Base-by-base conservation (phyloP, 257 asterid genomes). In the Forsythia suspensa region DNA sequence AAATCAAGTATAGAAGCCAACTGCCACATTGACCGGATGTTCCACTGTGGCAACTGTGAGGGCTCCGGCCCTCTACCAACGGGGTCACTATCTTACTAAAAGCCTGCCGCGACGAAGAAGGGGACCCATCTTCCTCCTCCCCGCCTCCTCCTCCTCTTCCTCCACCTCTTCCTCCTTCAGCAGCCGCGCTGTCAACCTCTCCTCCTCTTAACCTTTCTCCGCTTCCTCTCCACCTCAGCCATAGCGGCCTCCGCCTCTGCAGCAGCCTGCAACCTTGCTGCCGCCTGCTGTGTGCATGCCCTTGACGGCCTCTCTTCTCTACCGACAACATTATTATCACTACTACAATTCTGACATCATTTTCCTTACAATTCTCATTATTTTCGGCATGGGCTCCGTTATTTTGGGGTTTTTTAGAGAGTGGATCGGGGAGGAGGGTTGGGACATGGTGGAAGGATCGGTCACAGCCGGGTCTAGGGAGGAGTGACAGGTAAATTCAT, bases 201-300 rank as follows among this genome's bases (percentile, higher is more conserved):
- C 90, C 71, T 90, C 91, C 91, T 88, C 77, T 71, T 86, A 51
- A 87, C 57, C 73, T 79, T 83, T 86, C 89, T 91, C 85, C 82
- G 88, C 86, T 87, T 91, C 90, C 89, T 85, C 81, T 87, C 96
- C 4, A 80, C 83, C 61, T 87, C 92, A 16, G 83, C 90, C 82
- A 84, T 78, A 6, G 85, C 91, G 4, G 98, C 98, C 85, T 89
- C 96, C 0, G 96, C 97, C 41, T 87, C 90, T 0, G 98, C 97
- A 0, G 98, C 97, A 0, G 97, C 94, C 85, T 91, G 94, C 84
- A 95, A 16, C 90, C 95, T 82, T 38, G 92, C 97, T 3, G 92
- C 96, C 1, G 98, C 97, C 18, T 97, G 86, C 77, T 92, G 93
- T 8, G 99, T 93, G 81, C 99, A 95, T 55, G 98, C 98, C 93